Evolutionary conservation across 1,139 yeast genomes (phyloP).

Genomic region (Kodamaea suecica): DNA sequence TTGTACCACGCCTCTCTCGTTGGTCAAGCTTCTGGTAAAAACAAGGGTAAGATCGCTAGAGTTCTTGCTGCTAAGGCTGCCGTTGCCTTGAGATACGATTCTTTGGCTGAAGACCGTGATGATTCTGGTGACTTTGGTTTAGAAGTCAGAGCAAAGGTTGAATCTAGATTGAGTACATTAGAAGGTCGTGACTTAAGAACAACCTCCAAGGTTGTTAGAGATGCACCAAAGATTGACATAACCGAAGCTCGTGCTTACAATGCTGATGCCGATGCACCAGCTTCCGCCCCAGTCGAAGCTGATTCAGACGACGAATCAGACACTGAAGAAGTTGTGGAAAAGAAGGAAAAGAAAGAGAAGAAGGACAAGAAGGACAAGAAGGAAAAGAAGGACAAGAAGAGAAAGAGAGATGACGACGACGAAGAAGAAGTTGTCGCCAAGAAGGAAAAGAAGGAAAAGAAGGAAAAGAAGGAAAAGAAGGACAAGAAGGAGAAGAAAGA

Average conservation of each 20-base stretch:
- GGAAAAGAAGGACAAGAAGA: slow-evolving; percentile 47
- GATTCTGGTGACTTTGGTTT: slow-evolving; percentile 93
- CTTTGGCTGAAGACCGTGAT: slow-evolving; percentile 93
- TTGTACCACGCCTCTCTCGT: slow-evolving; percentile 95
- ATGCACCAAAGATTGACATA: slow-evolving; percentile 78
- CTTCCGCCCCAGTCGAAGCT: too few relatives aligned
- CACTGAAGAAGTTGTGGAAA: slow-evolving; percentile 34
- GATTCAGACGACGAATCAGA: slow-evolving; percentile 52
- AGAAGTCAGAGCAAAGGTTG: slow-evolving; percentile 90
- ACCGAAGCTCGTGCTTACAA: slow-evolving; percentile 85
- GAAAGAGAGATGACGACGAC: slow-evolving; percentile 32
- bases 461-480: slow-evolving; percentile 44
- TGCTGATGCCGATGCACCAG: slow-evolving; percentile 82
- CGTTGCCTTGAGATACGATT: slow-evolving; percentile 93
- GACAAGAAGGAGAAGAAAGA: slow-evolving; percentile 48
- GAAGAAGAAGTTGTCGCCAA: slow-evolving; percentile 25
- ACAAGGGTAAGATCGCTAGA: slow-evolving; percentile 98
- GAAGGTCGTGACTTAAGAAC: slow-evolving; percentile 94
- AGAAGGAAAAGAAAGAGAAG: slow-evolving; percentile 32
- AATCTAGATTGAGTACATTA: slow-evolving; percentile 86
- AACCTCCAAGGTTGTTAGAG: slow-evolving; percentile 70
- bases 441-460: slow-evolving; percentile 42
- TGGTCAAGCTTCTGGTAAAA: slow-evolving; percentile 96
- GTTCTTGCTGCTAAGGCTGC: slow-evolving; percentile 99
- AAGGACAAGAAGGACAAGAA: slow-evolving; percentile 38